Percentiles rank a stretch among this genome's conserved stretches.
Conservation (phyloP, 2,329 filamentous ascomycete species). For the Zymoseptoria brevis region DNA sequence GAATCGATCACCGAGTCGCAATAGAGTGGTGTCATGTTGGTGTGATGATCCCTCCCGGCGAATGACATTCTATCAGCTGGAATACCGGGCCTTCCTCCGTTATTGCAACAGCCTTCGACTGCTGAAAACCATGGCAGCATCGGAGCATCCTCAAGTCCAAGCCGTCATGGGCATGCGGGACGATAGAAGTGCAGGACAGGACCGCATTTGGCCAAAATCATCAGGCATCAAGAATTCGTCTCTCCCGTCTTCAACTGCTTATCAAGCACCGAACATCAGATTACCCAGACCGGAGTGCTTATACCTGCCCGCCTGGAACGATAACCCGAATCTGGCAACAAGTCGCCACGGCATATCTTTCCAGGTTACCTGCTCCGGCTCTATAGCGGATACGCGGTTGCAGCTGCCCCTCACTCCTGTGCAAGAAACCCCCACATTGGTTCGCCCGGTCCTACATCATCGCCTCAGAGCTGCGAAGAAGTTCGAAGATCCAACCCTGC, state of each 20-base stretch:
- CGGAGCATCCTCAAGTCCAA: background rate
- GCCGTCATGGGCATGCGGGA: background rate
- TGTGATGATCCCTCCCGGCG: background rate
- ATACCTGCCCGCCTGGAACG: background rate
- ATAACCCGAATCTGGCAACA: slow-evolving; percentile 1
- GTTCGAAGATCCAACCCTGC: background rate
- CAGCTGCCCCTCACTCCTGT: slow-evolving; percentile 1
- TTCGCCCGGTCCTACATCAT: background rate
- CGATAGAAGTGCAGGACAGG: background rate
- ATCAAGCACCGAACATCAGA: background rate
- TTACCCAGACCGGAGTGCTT: background rate
- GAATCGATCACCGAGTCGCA: slow-evolving; percentile 3
- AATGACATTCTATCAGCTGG: background rate
- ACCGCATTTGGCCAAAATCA: background rate
- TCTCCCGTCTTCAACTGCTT: background rate
- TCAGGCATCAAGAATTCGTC: background rate
- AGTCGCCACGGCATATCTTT: slow-evolving; percentile 1
- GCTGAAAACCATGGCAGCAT: background rate
- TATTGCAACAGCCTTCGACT: background rate
- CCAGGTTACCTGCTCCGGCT: background rate
- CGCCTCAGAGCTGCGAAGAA: background rate
- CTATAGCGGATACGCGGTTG: slow-evolving; percentile 1
- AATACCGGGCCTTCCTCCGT: background rate
- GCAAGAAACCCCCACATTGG: background rate
- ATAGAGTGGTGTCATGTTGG: slow-evolving; percentile 11